Evolutionary conservation across 345 rosid genomes (phyloP), one percentile per base, ranked within the genome.

Genomic region (Cardamine occulta): DNA sequence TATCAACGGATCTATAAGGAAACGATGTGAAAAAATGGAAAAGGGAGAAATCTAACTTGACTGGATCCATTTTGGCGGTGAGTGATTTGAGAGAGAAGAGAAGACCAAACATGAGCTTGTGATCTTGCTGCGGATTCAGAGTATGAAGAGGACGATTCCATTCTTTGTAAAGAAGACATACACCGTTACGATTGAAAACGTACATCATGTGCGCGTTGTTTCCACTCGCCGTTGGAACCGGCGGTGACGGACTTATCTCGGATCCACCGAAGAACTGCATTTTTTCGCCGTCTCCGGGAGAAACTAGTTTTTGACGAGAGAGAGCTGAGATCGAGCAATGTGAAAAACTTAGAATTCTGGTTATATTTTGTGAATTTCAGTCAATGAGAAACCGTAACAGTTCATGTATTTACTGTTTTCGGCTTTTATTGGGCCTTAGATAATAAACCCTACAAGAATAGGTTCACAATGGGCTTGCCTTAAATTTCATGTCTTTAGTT

Each of bases 81-180:
- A 95, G 84, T 11, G 99, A 95, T 81, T 95, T 95, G 84, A 92
- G 99, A 4, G 98, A 92, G 93, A 92, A 95, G 80, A 95, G 99
- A 58, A 92, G 88, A 62, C 99, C 99, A 40, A 89, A 95, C 96
- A 95, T 92, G 79, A 95, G 99, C 83, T 90, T 90, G 73, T 86
- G 98, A 69, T 96, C 99, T 82, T 88, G 97, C 73, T 88, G 97
- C 10, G 90, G 80, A 58, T 86, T 87, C 5, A 93, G 90, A 32
- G 99, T 89, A 59, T 84, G 94, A 72, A 92, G 97, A 11, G 95
- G 89, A 2, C 97, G 93, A 67, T 88, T 84, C 96, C 97, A 90
- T 78, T 96, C 97, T 77, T 91, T 80, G 86, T 89, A 96, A 18
- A 90, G 85, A 83, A 96, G 87, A 81, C 99, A 93, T 8, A 91